phyloP scores from a whole-genome alignment of 805 yeast genomes.

The Wickerhamiella domercqiae region DNA sequence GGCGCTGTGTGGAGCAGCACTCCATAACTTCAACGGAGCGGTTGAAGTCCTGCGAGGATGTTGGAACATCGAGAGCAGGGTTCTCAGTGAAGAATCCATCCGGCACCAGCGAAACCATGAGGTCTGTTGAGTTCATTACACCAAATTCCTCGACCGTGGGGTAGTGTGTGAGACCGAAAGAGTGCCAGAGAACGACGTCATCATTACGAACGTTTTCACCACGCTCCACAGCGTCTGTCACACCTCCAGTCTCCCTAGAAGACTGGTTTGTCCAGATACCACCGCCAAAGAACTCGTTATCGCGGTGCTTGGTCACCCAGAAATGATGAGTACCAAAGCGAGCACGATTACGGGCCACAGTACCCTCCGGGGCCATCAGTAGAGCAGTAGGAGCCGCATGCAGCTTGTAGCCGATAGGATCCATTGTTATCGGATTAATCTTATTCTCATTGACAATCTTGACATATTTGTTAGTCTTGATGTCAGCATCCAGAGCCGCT shows the following conservation, averaged over 20 bases:
- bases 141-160: constrained; percentile 81
- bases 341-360: constrained; percentile 58
- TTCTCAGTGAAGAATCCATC: constrained; percentile 62
- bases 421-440: constrained; percentile 51
- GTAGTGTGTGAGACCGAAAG: constrained; percentile 66
- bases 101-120: constrained; percentile 51
- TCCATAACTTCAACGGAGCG: constrained; percentile 32
- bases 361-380: constrained; percentile 49
- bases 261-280: constrained; percentile 83
- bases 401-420: constrained; percentile 65
- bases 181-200: constrained; percentile 67
- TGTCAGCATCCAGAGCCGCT: constrained; percentile 58
- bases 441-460: constrained; percentile 61
- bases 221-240: constrained; percentile 18
- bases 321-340: constrained; percentile 58
- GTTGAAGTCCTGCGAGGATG: constrained; percentile 50
- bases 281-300: constrained; percentile 59
- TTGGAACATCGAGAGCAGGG: constrained; percentile 68
- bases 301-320: constrained; percentile 68
- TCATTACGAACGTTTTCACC: constrained; percentile 52
- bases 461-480: constrained; percentile 56
- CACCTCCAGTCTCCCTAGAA: constrained; percentile 39
- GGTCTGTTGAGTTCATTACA: constrained; percentile 72
- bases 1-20: constrained; percentile 16
- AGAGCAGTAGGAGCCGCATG: constrained; percentile 61